Evolutionary conservation across 768 basidiomycete species (phyloP), one percentile per base, ranked within the genome.

Genomic region (Leucocoprinus leucothites): DNA sequence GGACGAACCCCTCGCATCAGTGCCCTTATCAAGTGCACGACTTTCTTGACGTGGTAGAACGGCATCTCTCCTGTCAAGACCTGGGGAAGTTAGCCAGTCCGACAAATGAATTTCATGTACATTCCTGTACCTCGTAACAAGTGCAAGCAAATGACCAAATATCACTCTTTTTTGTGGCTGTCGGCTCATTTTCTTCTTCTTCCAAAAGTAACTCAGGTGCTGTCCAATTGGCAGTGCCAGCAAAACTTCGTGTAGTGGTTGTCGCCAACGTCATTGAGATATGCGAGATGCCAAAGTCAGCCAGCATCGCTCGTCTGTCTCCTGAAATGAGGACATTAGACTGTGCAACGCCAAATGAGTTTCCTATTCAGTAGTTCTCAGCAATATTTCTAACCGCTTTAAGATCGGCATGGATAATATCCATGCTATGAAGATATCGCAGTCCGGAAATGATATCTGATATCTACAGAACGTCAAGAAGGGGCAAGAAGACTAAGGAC

Each of bases 381-480:
- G n/a, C n/a, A n/a, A n/a, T n/a, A n/a, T n/a, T n/a, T 31, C 51
- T 3, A 9, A 52, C 51, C 51, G 21, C 51, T 52, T 52, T 52
- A 8, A 52, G 51, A 44, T 52, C 51, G 31, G 25, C 24, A 34
- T 52, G 51, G 3, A 52, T 22, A 6, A 52, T 52, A 6, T 52
- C 21, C 26, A 13, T 2, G 25, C 31, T 25, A 14, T 52, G 51
- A 2, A 52, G 28, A 43, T 52, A 42, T 24, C 6, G 16, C 31
- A 52, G 11, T 6, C 51, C 51, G 21, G 18, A 22, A 22, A 44
- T 44, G 19, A 52, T 22, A 18, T 44, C 51, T 1, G 26, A 13
- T 11, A 52, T 31, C 51, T 51, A 25, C 24, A 24, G 8, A 18
- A 9, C 7, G 9, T 41, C 6, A 21, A n/a, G 11, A 21, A 11